Base-by-base conservation (phyloP, 352 stramenopile genomes). In the Phytophthora sansomeana region DNA sequence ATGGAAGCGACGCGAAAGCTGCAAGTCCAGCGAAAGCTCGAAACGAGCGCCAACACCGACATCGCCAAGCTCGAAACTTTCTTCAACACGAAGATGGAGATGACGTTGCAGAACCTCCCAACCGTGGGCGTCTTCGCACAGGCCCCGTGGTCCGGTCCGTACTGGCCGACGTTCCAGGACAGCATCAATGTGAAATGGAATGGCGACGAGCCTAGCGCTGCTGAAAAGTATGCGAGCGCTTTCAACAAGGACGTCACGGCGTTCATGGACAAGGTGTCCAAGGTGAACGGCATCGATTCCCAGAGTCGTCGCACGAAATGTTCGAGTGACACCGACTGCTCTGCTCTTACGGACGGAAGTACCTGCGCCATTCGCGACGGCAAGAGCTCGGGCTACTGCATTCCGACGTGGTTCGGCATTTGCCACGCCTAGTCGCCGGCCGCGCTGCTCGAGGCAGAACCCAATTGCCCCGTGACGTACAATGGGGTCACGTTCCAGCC, bases 181-280 rank as follows among this genome's bases (percentile, higher is more conserved):
- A 69, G 79, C 52, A 87, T 90, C 64, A 90, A 90, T 70, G 61
- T 59, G 44, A 35, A 56, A 7, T 83, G 78, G 79, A 63, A 44
- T 13, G n/a, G 48, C 1, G 35, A 48, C 3, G 43, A 74, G 21
- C 51, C 57, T 0, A 84, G 75, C 42, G 36, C 80, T 6, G 58
- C 78, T 10, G 69, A 66, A 39, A 87, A 87, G 65, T 89, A 89
- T 51, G 80, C 80, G 5, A 72, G 21, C 1, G 80, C 78, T 9
- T 89, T 87, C 38, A 67, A 55, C 1, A 47, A 75, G 0, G 54
- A 89, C 41, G 65, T 76, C 6, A 66, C 52, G 13, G 54, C 60
- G 0, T 75, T 88, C 50, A 84, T 70, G 60, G 57, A 83, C 52
- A 63, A 39, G 6, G 59, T 85, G 4, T 88, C 79, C 1, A 46